Percentiles rank a stretch among this genome's conserved stretches.
Conservation (phyloP, 768 basidiomycete genomes). For the Trametes elegans region DNA sequence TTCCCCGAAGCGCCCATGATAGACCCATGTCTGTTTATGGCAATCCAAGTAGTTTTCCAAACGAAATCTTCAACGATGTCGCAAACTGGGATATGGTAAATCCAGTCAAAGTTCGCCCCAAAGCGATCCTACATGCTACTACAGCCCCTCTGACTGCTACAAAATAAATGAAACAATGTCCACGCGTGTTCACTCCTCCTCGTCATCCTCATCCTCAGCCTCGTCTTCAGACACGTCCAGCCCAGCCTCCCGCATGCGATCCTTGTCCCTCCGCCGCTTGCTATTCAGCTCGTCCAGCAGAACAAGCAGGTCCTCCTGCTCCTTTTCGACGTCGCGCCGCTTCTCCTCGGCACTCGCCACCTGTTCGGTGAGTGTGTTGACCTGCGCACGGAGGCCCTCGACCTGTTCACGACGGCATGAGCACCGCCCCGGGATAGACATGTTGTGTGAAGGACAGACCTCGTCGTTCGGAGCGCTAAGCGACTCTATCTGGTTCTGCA, state of each 20-base stretch:
- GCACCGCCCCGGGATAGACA: background rate
- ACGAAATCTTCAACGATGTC: too few species aligned
- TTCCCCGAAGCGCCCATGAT: background rate
- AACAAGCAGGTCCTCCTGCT: constrained; percentile 94
- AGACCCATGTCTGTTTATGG: background rate
- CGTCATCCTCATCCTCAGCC: constrained; percentile 60
- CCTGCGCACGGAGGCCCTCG: constrained; percentile 43
- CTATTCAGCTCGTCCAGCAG: constrained; percentile 86
- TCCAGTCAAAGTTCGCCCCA: too few species aligned
- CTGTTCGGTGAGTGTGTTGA: constrained; percentile 45
- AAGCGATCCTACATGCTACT: too few species aligned
- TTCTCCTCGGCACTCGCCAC: constrained; percentile 58
- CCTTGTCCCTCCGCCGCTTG: constrained; percentile 86
- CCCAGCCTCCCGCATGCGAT: constrained; percentile 64
- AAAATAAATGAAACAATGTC: background rate
- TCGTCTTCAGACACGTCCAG: constrained; percentile 94
- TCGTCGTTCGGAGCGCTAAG: constrained; percentile 36
- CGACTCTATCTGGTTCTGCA: constrained; percentile 61
- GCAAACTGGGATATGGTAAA: background rate
- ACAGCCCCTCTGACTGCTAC: background rate
- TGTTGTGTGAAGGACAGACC: constrained; percentile 5
- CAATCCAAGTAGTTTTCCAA: too few species aligned
- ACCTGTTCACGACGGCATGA: constrained; percentile 33
- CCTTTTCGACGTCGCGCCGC: constrained; percentile 84
- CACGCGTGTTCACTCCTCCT: constrained; percentile 23